phyloP scores from a whole-genome alignment of 202 grass and related monocot genomes.

The Tripidium arundinaceum region DNA sequence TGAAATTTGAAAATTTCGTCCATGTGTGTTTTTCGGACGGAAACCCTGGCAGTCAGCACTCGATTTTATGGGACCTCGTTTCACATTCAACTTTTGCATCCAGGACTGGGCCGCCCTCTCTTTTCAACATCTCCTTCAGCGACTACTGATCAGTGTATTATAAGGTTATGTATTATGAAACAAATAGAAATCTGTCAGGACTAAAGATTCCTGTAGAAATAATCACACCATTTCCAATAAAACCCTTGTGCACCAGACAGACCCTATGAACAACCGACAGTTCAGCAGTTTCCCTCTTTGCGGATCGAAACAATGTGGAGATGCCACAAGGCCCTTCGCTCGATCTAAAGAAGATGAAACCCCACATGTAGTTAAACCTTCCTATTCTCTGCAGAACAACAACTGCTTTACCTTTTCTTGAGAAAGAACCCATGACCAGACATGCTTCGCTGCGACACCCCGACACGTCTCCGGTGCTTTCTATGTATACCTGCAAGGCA shows the following conservation, averaged over 20 bases:
- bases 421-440: constrained; percentile 10
- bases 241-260: not conserved
- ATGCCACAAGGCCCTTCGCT: not conserved
- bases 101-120: not conserved
- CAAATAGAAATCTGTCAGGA: no score
- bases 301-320: not conserved
- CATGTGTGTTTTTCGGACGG: not conserved
- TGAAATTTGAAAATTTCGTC: not conserved
- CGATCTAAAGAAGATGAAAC: not conserved
- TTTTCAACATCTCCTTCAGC: not conserved
- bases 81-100: not conserved
- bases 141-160: not conserved
- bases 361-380: not conserved
- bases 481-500: constrained; percentile 13
- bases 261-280: not conserved
- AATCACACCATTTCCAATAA: not conserved
- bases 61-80: not conserved
- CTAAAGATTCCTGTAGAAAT: not conserved
- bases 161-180: not conserved
- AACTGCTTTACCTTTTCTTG: not conserved
- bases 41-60: not conserved
- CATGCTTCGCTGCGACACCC: constrained; percentile 6
- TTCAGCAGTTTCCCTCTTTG: not conserved
- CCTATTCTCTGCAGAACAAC: not conserved
- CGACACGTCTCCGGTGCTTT: not conserved